A percentile compares a stretch with the other conserved stretches of the same genome.
Evolutionary conservation across 106 monocot genomes (phyloP).

Genomic region (Phalaenopsis equestris): DNA sequence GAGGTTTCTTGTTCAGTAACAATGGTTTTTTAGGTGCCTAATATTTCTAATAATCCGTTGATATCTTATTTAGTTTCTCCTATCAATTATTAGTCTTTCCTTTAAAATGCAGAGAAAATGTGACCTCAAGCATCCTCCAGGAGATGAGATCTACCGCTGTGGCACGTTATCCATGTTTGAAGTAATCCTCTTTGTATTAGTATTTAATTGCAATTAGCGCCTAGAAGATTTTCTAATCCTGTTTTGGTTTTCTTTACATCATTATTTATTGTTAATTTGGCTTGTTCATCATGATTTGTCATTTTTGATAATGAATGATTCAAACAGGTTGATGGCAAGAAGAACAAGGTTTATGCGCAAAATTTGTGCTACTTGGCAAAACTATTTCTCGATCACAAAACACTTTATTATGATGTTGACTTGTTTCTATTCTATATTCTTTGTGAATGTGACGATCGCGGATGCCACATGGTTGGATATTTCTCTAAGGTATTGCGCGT

Average conservation of each 20-base stretch:
- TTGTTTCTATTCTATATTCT: constrained; percentile 88
- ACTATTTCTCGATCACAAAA: constrained; percentile 97
- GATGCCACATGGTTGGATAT: constrained; percentile 98
- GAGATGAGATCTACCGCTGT: constrained; percentile 88
- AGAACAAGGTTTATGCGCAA: constrained; percentile 97
- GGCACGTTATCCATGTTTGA: constrained; percentile 99
- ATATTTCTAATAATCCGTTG: background rate
- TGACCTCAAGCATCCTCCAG: constrained; percentile 94
- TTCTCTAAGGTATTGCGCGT: constrained; percentile 76
- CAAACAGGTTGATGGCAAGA: constrained; percentile 94
- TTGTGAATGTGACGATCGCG: constrained; percentile 95
- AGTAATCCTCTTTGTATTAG: constrained; percentile 27
- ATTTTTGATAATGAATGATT: constrained; percentile 3
- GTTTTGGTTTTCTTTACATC: background rate
- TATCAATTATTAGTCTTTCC: constrained; percentile 3
- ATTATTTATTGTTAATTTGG: background rate
- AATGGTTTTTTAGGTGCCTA: background rate
- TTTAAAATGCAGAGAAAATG: constrained; percentile 66
- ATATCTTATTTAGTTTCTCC: background rate
- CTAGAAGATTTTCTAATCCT: background rate
- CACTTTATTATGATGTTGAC: constrained; percentile 95
- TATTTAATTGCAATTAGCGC: background rate
- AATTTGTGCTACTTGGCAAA: constrained; percentile 97
- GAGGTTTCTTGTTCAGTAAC: background rate
- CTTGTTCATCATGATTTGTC: background rate